A percentile compares a stretch with the other conserved stretches of the same genome.
These are phyloP conservation scores for Asterophora lycoperdoides DNA, from an alignment of 768 basidiomycete species.

Conservation along the genomic window DNA sequence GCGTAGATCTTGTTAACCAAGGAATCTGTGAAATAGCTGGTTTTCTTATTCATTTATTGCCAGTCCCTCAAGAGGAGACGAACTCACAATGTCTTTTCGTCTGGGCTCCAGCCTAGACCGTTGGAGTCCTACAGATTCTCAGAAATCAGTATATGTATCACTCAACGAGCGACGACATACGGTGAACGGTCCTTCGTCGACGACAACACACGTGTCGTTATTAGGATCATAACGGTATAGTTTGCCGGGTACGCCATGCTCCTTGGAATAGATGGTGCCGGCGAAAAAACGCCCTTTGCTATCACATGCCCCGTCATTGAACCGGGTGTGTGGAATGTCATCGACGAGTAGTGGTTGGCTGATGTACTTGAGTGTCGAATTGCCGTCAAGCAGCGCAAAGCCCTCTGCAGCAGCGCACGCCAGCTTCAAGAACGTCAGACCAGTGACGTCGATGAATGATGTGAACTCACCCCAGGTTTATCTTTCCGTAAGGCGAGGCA, in stretches of 20 bases:
- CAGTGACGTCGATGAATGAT: background rate
- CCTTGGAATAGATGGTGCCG: constrained; percentile 54
- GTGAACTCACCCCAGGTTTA: constrained; percentile 38
- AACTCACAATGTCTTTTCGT: constrained; percentile 56
- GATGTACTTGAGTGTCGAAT: constrained; percentile 45
- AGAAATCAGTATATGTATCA: constrained; percentile 9
- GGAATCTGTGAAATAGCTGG: constrained; percentile 70
- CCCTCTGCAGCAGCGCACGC: constrained; percentile 58
- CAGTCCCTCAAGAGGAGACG: background rate
- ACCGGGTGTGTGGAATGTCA: constrained; percentile 44
- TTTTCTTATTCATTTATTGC: constrained; percentile 5
- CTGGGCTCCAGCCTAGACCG: constrained; percentile 61
- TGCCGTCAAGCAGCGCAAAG: constrained; percentile 45
- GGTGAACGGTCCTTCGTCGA: constrained; percentile 64
- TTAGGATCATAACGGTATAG: constrained; percentile 57
- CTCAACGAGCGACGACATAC: constrained; percentile 29
- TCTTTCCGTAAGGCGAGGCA: constrained; percentile 51
- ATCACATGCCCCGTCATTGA: constrained; percentile 73
- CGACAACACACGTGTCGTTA: constrained; percentile 41
- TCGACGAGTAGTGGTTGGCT: constrained; percentile 44
- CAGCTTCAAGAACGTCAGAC: constrained; percentile 32
- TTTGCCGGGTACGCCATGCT: constrained; percentile 48
- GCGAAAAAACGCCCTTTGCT: constrained; percentile 60
- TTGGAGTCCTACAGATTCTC: constrained; percentile 49
- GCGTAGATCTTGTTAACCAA: constrained; percentile 61